phyloP scores from a whole-genome alignment of 805 yeast species.

The Wickerhamiella qilinensis region DNA sequence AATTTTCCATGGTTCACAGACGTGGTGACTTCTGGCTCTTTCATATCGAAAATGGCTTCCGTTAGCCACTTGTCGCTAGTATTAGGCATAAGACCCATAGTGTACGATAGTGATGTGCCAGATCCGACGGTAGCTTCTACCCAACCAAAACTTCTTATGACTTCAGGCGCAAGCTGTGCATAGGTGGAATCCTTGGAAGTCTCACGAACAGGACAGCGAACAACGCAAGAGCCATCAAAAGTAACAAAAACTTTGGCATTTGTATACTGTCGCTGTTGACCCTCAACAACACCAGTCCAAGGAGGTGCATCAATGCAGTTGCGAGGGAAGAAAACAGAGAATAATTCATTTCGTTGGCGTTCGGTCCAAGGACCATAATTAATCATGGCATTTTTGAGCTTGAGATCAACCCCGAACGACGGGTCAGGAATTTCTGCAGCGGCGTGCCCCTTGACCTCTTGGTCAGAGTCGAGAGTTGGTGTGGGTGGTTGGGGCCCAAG shows the following conservation, averaged over 20 bases:
- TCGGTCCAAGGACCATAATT: constrained; percentile 96
- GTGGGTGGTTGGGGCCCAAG: constrained; percentile 33
- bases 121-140: constrained; percentile 48
- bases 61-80: constrained; percentile 41
- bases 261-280: constrained; percentile 37
- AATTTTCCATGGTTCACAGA: constrained; percentile 81
- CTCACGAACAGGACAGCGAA: constrained; percentile 75
- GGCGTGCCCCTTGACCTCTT: background rate
- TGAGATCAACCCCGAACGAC: constrained; percentile 38
- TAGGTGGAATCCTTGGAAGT: constrained; percentile 34
- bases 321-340: constrained; percentile 49
- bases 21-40: constrained; percentile 48
- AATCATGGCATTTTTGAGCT: constrained; percentile 42
- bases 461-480: background rate
- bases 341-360: constrained; percentile 55
- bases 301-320: constrained; percentile 33
- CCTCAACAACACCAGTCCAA: constrained; percentile 28
- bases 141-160: constrained; percentile 55
- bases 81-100: constrained; percentile 23
- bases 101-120: constrained; percentile 33
- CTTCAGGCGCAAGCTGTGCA: background rate
- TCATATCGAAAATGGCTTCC: constrained; percentile 29
- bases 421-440: constrained; percentile 6
- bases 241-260: constrained; percentile 39
- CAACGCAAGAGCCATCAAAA: constrained; percentile 46